Conservation (phyloP, 352 stramenopile genomes). For the Phytophthora pini region DNA sequence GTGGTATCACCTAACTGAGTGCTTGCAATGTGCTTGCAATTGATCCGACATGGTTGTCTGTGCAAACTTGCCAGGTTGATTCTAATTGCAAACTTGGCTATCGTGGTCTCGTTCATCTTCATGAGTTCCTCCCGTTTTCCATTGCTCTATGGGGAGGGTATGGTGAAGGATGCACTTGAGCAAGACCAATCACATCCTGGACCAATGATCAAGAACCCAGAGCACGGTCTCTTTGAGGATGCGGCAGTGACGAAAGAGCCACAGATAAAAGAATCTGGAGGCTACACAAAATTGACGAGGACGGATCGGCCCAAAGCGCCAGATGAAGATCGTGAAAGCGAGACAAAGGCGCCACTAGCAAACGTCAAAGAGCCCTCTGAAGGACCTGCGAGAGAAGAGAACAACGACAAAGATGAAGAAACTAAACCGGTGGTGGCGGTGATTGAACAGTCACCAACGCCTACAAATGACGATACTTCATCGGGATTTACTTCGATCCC, state of each 20-base stretch:
- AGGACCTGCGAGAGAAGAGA: not conserved
- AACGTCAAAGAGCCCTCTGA: not conserved
- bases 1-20: conserved; percentile 7
- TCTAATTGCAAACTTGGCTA: conserved; percentile 54
- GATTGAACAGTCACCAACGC: not conserved
- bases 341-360: conserved; percentile 1
- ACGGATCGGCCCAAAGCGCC: conserved; percentile 1
- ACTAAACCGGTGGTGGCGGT: not conserved
- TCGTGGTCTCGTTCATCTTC: conserved; percentile 63
- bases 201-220: conserved; percentile 17
- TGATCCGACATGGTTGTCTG: not conserved
- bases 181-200: conserved; percentile 32
- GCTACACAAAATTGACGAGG: conserved; percentile 35
- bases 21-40: not conserved
- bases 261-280: conserved; percentile 6
- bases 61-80: conserved; percentile 39
- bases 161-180: conserved; percentile 47
- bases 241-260: conserved; percentile 8
- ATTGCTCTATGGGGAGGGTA: conserved; percentile 31
- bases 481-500: not conserved
- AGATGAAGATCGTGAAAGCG: conserved; percentile 9
- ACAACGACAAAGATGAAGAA: conserved; percentile 1
- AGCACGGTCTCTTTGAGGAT: conserved; percentile 3
- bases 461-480: not conserved
- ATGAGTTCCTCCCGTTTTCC: conserved; percentile 59